phyloP scores from a whole-genome alignment of 345 rosid genomes.

The Citrus mangshanensis region DNA sequence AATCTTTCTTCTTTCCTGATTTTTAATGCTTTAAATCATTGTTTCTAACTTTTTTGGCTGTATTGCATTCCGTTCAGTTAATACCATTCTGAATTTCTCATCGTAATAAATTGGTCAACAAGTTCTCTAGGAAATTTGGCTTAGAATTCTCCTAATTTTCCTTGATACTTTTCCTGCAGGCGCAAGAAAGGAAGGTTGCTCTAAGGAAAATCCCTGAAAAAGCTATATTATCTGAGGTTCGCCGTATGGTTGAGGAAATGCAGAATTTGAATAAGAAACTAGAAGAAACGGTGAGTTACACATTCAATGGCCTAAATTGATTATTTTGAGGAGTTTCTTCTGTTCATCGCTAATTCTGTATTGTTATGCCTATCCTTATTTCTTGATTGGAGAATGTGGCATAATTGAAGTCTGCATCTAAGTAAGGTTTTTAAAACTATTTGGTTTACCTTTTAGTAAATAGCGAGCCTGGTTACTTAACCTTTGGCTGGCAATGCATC shows the following conservation, averaged over 20 bases:
- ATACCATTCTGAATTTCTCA: background rate
- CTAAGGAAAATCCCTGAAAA: constrained; percentile 80
- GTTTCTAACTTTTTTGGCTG: background rate
- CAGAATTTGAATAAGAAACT: constrained; percentile 69
- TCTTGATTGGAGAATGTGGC: background rate
- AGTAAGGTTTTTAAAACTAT: background rate
- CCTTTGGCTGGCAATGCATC: background rate
- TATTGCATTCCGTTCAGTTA: background rate
- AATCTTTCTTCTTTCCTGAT: background rate
- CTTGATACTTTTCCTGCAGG: constrained; percentile 39
- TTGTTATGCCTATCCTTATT: background rate
- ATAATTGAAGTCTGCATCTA: background rate
- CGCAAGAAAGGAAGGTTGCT: constrained; percentile 61
- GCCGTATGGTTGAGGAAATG: constrained; percentile 92
- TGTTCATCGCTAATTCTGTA: background rate
- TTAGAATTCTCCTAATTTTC: background rate
- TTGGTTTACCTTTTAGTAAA: background rate
- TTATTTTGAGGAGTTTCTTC: background rate
- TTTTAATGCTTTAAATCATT: background rate
- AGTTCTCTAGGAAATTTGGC: background rate
- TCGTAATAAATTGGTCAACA: background rate
- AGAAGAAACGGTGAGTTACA: constrained; percentile 71
- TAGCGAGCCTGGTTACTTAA: background rate
- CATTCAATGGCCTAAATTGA: background rate
- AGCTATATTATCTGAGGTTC: constrained; percentile 69